phyloP scores from a whole-genome alignment of 345 rosid genomes.

The Linum trigynum region DNA sequence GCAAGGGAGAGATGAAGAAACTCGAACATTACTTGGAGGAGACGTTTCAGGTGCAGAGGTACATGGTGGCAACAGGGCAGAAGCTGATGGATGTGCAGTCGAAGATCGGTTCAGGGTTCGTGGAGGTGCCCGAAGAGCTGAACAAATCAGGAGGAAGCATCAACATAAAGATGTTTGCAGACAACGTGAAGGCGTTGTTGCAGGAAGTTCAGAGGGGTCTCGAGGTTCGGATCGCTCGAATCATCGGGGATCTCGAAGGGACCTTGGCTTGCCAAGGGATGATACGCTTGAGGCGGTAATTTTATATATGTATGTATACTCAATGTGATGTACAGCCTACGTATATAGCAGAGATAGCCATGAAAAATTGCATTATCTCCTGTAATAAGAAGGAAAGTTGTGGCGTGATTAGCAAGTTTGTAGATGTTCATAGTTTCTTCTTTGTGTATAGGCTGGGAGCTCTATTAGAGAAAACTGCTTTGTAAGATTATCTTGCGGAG shows the following conservation, averaged over 20 bases:
- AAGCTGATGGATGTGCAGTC: slow-evolving; percentile 64
- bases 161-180: slow-evolving; percentile 60
- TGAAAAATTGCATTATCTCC: background rate
- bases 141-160: slow-evolving; percentile 34
- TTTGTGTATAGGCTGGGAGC: too few relatives aligned
- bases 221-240: slow-evolving; percentile 78
- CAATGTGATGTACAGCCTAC: background rate
- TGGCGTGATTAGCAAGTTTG: background rate
- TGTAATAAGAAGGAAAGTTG: background rate
- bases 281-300: slow-evolving; percentile 38
- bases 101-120: slow-evolving; percentile 49
- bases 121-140: slow-evolving; percentile 37
- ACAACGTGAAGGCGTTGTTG: slow-evolving; percentile 46
- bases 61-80: slow-evolving; percentile 82
- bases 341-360: background rate
- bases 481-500: too few relatives aligned
- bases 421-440: too few relatives aligned
- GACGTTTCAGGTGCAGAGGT: slow-evolving; percentile 78
- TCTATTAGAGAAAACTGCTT: too few relatives aligned
- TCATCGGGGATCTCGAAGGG: slow-evolving; percentile 81
- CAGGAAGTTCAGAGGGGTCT: slow-evolving; percentile 87
- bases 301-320: background rate
- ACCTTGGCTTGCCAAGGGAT: slow-evolving; percentile 88
- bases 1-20: slow-evolving; percentile 39
- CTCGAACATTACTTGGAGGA: slow-evolving; percentile 73